Evolutionary conservation across 192 early-diverging fungal genomes (phyloP), one percentile per base, ranked within the genome.

Genomic region (Globomyces pollinis-pini): DNA sequence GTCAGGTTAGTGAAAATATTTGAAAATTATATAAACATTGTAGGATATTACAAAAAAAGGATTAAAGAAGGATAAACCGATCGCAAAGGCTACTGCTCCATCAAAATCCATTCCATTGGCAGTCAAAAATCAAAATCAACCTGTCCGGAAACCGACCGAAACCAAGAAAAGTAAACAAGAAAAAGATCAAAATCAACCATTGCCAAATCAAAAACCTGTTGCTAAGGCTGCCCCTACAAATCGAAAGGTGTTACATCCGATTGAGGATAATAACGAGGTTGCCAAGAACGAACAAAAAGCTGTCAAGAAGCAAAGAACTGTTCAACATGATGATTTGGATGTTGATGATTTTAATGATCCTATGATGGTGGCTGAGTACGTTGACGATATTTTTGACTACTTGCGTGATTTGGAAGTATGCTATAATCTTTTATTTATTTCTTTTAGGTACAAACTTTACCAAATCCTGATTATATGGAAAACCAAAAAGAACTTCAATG

Each of bases 351-450:
- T 61, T 3, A 65, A 78, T 45, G 96, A 99, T 73, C 93, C 93
- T 0, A 69, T 90, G 70, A 92, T 96, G 85, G 88, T 94, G 0
- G 72, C 93, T 9, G 96, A 97, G 68, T 99, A 99, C 67, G 87
- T 88, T 9, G 65, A 62, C 26, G 93, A 99, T n/a, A 97, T 99
- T 50, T 91, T 95, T 63, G 73, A 86, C 18, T 90, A 96, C 71
- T 69, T 96, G 81, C 74, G 67, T 29, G 65, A 85, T 18, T 68
- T 82, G 6, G 94, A 93, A 84, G 75, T 86, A 43, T 60, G 31
- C 31, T 30, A 18, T 24, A 26, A 12, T 52, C 28, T 50, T 72
- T 23, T 26, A n/a, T 38, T 21, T 9, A 31, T 23, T 31, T 32
- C 7, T 32, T 59, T 13, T 60, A 85, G 83, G 62, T 38, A 11